A percentile compares a stretch with the other conserved stretches of the same genome.
Evolutionary conservation across 2,329 filamentous ascomycete species (phyloP).

Genomic region (Diaporthe destruens): DNA sequence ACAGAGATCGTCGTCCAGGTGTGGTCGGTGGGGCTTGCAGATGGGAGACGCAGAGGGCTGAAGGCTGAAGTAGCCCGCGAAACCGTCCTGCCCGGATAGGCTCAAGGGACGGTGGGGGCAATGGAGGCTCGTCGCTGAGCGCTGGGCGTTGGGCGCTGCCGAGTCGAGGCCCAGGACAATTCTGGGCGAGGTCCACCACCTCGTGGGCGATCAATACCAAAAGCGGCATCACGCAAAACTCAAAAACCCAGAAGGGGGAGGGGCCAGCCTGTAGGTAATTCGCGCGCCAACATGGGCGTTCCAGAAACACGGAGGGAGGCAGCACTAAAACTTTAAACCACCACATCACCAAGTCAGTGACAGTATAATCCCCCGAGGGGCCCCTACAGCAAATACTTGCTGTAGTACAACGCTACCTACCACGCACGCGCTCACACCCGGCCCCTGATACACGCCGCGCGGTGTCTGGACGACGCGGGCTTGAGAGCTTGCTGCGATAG

Average conservation of each 20-base stretch:
- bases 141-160: constrained; percentile 24
- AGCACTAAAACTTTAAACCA: constrained; percentile 28
- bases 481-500: neutral
- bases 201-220: constrained; percentile 17
- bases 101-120: neutral
- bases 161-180: constrained; percentile 24
- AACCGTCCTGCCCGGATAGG: neutral
- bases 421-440: neutral
- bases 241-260: constrained; percentile 22
- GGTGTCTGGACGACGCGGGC: neutral
- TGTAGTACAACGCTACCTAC: neutral
- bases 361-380: constrained; percentile 8
- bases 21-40: constrained; percentile 7
- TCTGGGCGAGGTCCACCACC: constrained; percentile 26
- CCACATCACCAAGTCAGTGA: constrained; percentile 13
- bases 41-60: neutral
- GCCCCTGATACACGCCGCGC: neutral
- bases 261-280: constrained; percentile 25
- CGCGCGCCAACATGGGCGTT: constrained; percentile 23
- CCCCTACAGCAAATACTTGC: neutral
- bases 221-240: constrained; percentile 25
- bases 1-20: constrained; percentile 21
- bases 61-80: constrained; percentile 10
- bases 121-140: constrained; percentile 5
- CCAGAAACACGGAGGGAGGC: constrained; percentile 23